These are phyloP conservation scores for Picea sitchensis DNA, from an alignment of 75 land plant species.

Conservation along the genomic window DNA sequence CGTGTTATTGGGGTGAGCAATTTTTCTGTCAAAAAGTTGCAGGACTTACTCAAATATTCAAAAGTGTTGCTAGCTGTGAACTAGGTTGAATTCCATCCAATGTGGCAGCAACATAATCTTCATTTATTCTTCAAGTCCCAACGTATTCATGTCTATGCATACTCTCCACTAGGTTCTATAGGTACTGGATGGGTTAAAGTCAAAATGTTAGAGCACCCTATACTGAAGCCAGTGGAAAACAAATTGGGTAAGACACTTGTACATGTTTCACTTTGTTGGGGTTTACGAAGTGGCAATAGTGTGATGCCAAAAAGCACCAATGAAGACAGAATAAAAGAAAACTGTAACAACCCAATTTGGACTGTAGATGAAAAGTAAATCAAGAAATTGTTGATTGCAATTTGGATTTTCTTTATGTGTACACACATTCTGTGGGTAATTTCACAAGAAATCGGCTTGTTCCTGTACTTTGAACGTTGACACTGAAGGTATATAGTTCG, in stretches of 20 bases:
- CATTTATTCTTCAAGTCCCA: slow-evolving; percentile 15
- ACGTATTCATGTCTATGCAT: slow-evolving; percentile 47
- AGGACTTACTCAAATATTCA: slow-evolving; percentile 22
- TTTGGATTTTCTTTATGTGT: too few species aligned
- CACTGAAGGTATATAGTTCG: too few species aligned
- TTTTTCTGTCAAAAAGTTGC: slow-evolving; percentile 28
- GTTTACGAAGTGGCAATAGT: slow-evolving; percentile 59
- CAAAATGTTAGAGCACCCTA: slow-evolving; percentile 36
- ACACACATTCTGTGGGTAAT: too few species aligned
- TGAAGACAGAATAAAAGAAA: slow-evolving; percentile 51
- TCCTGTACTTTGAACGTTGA: too few species aligned
- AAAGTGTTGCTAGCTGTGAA: slow-evolving; percentile 41
- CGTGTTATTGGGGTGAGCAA: slow-evolving; percentile 47
- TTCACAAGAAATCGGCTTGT: too few species aligned
- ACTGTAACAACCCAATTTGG: slow-evolving; percentile 54
- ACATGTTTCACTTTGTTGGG: slow-evolving; percentile 78
- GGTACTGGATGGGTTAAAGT: slow-evolving; percentile 19
- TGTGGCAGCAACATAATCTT: slow-evolving; percentile 44
- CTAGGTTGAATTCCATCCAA: slow-evolving; percentile 49
- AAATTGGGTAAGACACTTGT: slow-evolving; percentile 59
- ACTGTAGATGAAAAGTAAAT: too few species aligned
- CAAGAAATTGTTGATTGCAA: too few species aligned
- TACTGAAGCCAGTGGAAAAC: slow-evolving; percentile 32
- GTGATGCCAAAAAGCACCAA: slow-evolving; percentile 68
- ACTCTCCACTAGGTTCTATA: slow-evolving; percentile 50